phyloP scores from a whole-genome alignment of 108 stramenopile species.

The Skeletonema tropicum region DNA sequence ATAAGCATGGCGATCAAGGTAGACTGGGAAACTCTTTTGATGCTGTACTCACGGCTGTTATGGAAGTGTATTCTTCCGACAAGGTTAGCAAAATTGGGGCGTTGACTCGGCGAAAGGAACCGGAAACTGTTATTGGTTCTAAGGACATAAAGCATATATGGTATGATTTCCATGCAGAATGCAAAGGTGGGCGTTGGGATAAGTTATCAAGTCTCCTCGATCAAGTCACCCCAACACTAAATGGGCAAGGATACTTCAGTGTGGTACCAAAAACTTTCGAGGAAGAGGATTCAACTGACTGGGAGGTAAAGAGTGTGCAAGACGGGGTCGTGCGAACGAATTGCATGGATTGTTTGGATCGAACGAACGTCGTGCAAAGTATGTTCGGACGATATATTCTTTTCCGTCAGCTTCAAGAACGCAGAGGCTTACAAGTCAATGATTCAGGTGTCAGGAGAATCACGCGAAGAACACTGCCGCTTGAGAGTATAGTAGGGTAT shows the following conservation, averaged over 20 bases:
- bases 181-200: slow-evolving; percentile 89
- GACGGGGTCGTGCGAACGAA: slow-evolving; percentile 93
- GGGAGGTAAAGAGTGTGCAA: slow-evolving; percentile 66
- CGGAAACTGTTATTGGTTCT: slow-evolving; percentile 3
- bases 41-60: slow-evolving; percentile 70
- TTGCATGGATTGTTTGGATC: slow-evolving; percentile 98
- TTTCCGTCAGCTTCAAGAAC: slow-evolving; percentile 54
- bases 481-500: slow-evolving; percentile 29
- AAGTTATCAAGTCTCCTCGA: slow-evolving; percentile 76
- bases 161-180: slow-evolving; percentile 98
- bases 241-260: slow-evolving; percentile 73
- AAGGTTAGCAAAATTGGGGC: not conserved
- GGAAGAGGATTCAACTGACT: slow-evolving; percentile 10
- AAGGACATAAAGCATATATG: slow-evolving; percentile 76
- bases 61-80: slow-evolving; percentile 54
- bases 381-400: slow-evolving; percentile 85
- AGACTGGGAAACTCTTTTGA: slow-evolving; percentile 83
- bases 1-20: slow-evolving; percentile 94
- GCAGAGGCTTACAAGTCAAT: slow-evolving; percentile 16
- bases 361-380: slow-evolving; percentile 98
- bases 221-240: slow-evolving; percentile 64
- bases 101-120: not conserved
- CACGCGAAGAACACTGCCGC: slow-evolving; percentile 33
- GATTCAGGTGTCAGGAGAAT: not conserved
- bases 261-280: slow-evolving; percentile 27